Conservation (phyloP, 306 rosid species). For the Senna tora region DNA sequence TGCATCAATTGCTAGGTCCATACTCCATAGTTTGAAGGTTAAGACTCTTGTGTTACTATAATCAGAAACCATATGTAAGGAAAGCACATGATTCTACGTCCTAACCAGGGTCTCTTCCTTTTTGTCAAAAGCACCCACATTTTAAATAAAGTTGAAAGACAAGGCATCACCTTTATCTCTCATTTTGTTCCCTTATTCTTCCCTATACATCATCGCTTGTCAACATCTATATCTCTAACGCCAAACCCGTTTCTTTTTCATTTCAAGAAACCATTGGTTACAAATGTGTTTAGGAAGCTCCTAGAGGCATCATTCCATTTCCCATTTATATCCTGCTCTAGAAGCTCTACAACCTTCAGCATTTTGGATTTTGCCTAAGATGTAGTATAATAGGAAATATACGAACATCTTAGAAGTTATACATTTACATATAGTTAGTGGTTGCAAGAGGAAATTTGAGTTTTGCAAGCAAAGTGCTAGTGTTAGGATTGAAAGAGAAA, state of each 20-base stretch:
- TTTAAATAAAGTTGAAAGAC: slow-evolving; percentile 61
- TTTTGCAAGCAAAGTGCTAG: slow-evolving; percentile 35
- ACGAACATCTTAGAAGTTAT: background rate
- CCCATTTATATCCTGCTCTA: slow-evolving; percentile 36
- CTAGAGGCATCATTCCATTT: slow-evolving; percentile 25
- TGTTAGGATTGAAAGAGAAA: slow-evolving; percentile 20
- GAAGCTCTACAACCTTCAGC: slow-evolving; percentile 35
- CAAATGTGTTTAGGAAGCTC: slow-evolving; percentile 44
- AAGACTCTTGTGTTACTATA: background rate
- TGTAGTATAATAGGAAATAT: slow-evolving; percentile 12
- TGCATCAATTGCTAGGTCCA: background rate
- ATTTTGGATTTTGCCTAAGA: slow-evolving; percentile 12
- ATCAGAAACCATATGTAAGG: slow-evolving; percentile 18
- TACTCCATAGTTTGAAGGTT: background rate
- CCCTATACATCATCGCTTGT: slow-evolving; percentile 36
- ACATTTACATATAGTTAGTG: background rate
- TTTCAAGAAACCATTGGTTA: slow-evolving; percentile 35
- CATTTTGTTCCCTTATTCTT: slow-evolving; percentile 51
- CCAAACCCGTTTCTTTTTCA: slow-evolving; percentile 40
- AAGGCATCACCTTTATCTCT: slow-evolving; percentile 65
- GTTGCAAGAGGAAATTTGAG: slow-evolving; percentile 16
- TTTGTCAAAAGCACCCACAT: slow-evolving; percentile 62
- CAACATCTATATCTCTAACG: slow-evolving; percentile 45
- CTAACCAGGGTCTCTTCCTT: slow-evolving; percentile 43
- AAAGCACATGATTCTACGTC: slow-evolving; percentile 70